Base-by-base conservation (phyloP, 179 eudicot species). In the Dionaea muscipula region DNA sequence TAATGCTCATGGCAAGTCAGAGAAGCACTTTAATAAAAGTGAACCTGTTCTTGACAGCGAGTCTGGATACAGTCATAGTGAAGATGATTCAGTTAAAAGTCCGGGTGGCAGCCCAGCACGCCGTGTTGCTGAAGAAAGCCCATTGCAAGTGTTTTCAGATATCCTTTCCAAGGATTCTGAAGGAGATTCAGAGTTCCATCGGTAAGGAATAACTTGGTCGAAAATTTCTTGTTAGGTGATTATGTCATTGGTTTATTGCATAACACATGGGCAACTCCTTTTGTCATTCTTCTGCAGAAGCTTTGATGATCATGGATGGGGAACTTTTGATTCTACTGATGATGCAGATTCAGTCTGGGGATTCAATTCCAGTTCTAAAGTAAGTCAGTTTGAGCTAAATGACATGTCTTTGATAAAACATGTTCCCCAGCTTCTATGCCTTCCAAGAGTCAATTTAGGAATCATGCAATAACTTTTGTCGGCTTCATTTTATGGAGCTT, bases 311-410 rank as follows among this genome's bases (percentile, higher is more conserved):
- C 88, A 75, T 39, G 77, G 72, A 56, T 78, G 83, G 83, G 94
- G 88, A 46, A 51, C 79, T 23, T 87, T 84, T 63, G 98, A 91
- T 66, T 71, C 77, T 43, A 70, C 66, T 56, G 85, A 78, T 72
- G 96, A 87, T 64, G 61, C 76, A 25, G 96, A 82, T 64, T 80
- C 88, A 0, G 75, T 67, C 26, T 87, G 91, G 98, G 91, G 88
- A 70, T 69, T 71, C 46, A 74, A 64, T 71, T 52, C 73, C 53
- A 48, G 60, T 43, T 36, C 75, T 13, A 88, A 86, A 88, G 97
- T 89, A 81, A 51, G 60, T 53, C 39, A 31, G 15, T 21, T 43
- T 18, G 35, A 11, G 37, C 35, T 4, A 18, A 41, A 54, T 6
- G n/a, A 20, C 37, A 28, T 31, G 16, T 51, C 22, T 26, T 27